Conservation (phyloP, 1,139 yeast species). For the Arxiozyma slooffiae region DNA sequence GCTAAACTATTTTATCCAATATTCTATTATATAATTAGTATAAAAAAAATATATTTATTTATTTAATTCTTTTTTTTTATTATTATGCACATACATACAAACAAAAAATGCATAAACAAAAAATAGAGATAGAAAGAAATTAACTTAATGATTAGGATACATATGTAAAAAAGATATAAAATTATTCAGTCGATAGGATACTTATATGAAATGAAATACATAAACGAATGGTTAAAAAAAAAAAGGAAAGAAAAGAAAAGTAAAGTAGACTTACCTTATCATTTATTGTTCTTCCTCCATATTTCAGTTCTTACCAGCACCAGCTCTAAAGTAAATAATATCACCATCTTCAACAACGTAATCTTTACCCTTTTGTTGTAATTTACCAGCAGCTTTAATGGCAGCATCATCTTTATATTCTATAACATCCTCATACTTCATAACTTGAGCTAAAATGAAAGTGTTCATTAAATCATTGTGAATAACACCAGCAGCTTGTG, state of each 20-base stretch:
- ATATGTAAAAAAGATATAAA: neutral
- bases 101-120: too few relatives aligned
- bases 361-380: constrained; percentile 91
- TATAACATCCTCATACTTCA: constrained; percentile 71
- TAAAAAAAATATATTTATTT: too few relatives aligned
- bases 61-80: too few relatives aligned
- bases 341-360: constrained; percentile 91
- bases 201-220: neutral
- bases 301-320: constrained; percentile 72
- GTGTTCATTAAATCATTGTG: constrained; percentile 73
- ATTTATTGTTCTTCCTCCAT: constrained; percentile 7
- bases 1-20: neutral
- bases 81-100: too few relatives aligned
- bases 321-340: constrained; percentile 87
- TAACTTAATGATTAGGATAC: neutral
- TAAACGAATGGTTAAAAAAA: constrained; percentile 8
- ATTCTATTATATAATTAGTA: neutral
- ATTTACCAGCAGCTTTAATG: constrained; percentile 89
- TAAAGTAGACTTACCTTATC: neutral
- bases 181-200: too few relatives aligned
- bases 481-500: constrained; percentile 82
- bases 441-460: constrained; percentile 71
- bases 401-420: constrained; percentile 78
- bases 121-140: neutral
- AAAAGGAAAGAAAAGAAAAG: neutral